Percentiles rank a stretch among this genome's conserved stretches.
Evolutionary conservation across 495 filamentous ascomycete genomes (phyloP).

Genomic region (Niebla homalea): DNA sequence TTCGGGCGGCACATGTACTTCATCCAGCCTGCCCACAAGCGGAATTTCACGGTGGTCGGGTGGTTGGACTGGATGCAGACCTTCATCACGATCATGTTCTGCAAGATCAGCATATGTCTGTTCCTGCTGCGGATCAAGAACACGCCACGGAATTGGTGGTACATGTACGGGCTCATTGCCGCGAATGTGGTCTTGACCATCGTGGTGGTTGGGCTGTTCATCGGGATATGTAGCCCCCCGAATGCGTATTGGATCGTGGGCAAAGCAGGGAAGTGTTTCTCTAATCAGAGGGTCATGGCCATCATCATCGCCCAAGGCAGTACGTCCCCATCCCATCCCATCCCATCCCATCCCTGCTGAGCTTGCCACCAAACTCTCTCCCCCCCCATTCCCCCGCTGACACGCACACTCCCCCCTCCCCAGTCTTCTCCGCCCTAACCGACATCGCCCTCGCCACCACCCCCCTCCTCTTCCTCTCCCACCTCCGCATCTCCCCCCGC

Average conservation of each 20-base stretch:
- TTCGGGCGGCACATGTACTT: conserved; percentile 9
- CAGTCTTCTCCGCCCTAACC: conserved; percentile 9
- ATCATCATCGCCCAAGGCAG: conserved; percentile 7
- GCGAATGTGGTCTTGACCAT: not conserved
- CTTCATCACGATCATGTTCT: conserved; percentile 9
- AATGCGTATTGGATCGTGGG: conserved; percentile 9
- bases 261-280: conserved; percentile 2
- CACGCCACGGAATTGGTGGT: not conserved
- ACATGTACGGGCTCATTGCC: conserved; percentile 3
- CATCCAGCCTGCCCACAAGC: not conserved
- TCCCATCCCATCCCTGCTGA: not conserved
- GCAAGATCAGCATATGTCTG: conserved; percentile 9
- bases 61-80: conserved; percentile 13
- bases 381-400: not conserved
- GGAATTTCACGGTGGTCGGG: conserved; percentile 1
- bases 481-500: conserved; percentile 17
- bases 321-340: not conserved
- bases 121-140: conserved; percentile 8
- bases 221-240: conserved; percentile 4
- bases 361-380: not conserved
- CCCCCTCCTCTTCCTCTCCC: conserved; percentile 23
- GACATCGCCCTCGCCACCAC: conserved; percentile 25
- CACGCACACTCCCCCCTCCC: not conserved
- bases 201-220: not conserved
- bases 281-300: not conserved